Evolutionary conservation across 2,329 filamentous ascomycete genomes (phyloP).

Genomic region (Neopestalotiopsis clavispora): DNA sequence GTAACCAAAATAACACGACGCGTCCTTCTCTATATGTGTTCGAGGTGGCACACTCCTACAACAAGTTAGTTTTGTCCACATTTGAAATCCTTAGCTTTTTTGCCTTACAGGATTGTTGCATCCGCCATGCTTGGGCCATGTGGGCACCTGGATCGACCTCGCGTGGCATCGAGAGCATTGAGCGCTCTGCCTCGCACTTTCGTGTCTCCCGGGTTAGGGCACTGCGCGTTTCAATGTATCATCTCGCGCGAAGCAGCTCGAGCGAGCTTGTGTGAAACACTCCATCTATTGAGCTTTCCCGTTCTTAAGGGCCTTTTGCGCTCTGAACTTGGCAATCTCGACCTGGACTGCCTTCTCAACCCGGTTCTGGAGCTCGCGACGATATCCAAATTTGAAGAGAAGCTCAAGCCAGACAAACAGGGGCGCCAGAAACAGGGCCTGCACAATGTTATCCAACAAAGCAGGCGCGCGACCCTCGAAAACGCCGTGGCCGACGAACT

Average conservation of each 20-base stretch:
- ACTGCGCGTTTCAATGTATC: not conserved
- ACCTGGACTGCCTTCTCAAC: constrained; percentile 76
- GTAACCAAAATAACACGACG: constrained; percentile 7
- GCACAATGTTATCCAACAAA: constrained; percentile 86
- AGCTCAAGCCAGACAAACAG: constrained; percentile 98
- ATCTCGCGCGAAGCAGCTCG: not conserved
- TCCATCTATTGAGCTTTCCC: constrained; percentile 54
- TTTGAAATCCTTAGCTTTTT: not conserved
- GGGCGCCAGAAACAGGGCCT: constrained; percentile 90
- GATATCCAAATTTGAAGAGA: constrained; percentile 88
- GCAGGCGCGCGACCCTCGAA: constrained; percentile 91
- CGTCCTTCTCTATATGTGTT: constrained; percentile 2
- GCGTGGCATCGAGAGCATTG: not conserved
- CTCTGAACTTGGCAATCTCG: constrained; percentile 77
- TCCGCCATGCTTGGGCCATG: not conserved
- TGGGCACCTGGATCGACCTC: not conserved
- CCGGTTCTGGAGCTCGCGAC: constrained; percentile 82
- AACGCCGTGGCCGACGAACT: constrained; percentile 89
- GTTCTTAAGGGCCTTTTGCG: constrained; percentile 55
- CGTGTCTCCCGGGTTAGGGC: not conserved
- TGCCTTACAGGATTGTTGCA: not conserved
- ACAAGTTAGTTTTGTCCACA: not conserved
- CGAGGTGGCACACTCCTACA: not conserved
- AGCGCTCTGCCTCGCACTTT: not conserved
- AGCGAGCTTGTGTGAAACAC: not conserved